A percentile compares a stretch with the other conserved stretches of the same genome.
Conservation (phyloP, 176 grass and related monocot species). For the Oryza punctata region DNA sequence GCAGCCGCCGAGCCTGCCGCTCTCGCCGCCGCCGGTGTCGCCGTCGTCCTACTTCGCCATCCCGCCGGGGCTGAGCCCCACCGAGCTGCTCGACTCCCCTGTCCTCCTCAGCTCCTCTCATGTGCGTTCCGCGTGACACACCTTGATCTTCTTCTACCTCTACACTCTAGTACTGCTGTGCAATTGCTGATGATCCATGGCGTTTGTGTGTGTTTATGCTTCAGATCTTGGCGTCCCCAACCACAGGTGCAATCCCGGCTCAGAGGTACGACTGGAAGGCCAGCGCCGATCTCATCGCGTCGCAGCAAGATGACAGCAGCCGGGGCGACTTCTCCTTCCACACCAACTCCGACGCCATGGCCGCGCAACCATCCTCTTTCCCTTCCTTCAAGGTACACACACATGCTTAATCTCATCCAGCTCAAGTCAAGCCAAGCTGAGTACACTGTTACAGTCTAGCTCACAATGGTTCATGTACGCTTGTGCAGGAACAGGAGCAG, state of each 20-base stretch:
- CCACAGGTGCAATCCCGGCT: slow-evolving; percentile 74
- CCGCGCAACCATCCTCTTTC: slow-evolving; percentile 37
- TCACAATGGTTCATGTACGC: background rate
- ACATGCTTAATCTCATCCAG: background rate
- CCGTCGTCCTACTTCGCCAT: slow-evolving; percentile 85
- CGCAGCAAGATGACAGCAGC: slow-evolving; percentile 31
- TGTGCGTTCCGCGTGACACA: slow-evolving; percentile 38
- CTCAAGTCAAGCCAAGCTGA: background rate
- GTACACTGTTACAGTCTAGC: background rate
- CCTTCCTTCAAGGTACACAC: slow-evolving; percentile 52
- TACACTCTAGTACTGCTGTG: background rate
- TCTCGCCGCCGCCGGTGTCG: slow-evolving; percentile 68
- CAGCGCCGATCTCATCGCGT: slow-evolving; percentile 33
- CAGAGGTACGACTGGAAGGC: slow-evolving; percentile 55
- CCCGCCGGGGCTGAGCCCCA: slow-evolving; percentile 79
- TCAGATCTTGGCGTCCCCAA: slow-evolving; percentile 76
- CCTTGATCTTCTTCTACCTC: background rate
- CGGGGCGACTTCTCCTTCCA: slow-evolving; percentile 63
- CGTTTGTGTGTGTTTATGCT: background rate
- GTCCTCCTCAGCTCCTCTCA: slow-evolving; percentile 66
- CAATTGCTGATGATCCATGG: slow-evolving; percentile 14
- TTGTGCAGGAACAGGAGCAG: slow-evolving; percentile 20
- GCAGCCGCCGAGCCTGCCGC: slow-evolving; percentile 79
- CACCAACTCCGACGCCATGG: slow-evolving; percentile 34
- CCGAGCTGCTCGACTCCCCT: slow-evolving; percentile 87